These are phyloP conservation scores for Ophiostoma angusticollis DNA, from an alignment of 2,329 filamentous ascomycete genomes.

Conservation along the genomic window DNA sequence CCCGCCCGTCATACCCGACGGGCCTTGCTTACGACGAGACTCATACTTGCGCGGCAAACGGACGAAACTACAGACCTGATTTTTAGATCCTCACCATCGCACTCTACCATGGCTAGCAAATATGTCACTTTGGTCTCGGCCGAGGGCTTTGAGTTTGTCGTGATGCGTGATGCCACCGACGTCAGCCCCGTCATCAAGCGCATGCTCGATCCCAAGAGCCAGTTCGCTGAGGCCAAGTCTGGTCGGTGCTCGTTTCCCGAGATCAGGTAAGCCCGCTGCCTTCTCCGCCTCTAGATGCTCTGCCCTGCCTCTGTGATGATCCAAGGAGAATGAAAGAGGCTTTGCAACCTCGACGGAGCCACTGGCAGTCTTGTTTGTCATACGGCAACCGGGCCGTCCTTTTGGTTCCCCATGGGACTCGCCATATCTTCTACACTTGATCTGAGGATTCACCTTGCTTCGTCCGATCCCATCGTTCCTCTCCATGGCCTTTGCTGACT, in stretches of 20 bases:
- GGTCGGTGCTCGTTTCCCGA: conserved; percentile 57
- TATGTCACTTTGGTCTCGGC: conserved; percentile 67
- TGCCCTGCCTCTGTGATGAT: conserved; percentile 20
- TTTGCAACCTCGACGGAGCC: conserved; percentile 10
- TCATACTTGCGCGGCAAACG: too few relatives aligned
- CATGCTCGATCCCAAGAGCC: conserved; percentile 58
- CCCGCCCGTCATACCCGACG: background rate
- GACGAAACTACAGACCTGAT: too few relatives aligned
- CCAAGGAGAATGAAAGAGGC: conserved; percentile 14
- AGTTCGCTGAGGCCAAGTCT: conserved; percentile 51
- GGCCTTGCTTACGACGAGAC: too few relatives aligned
- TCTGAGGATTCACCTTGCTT: conserved; percentile 12
- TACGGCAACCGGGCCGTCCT: background rate
- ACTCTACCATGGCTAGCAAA: conserved; percentile 32
- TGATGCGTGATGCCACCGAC: conserved; percentile 56
- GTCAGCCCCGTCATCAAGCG: conserved; percentile 60
- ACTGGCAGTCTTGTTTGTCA: conserved; percentile 1
- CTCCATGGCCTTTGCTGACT: background rate
- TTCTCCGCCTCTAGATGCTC: conserved; percentile 1
- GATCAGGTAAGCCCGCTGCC: conserved; percentile 48
- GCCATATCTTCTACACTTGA: conserved; percentile 18
- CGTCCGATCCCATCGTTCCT: background rate
- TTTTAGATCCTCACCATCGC: background rate
- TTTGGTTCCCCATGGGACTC: conserved; percentile 10
- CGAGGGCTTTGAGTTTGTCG: conserved; percentile 66